Evolutionary conservation across 2,329 filamentous ascomycete genomes (phyloP), one percentile per base, ranked within the genome.

Genomic region (Beauveria bassiana): DNA sequence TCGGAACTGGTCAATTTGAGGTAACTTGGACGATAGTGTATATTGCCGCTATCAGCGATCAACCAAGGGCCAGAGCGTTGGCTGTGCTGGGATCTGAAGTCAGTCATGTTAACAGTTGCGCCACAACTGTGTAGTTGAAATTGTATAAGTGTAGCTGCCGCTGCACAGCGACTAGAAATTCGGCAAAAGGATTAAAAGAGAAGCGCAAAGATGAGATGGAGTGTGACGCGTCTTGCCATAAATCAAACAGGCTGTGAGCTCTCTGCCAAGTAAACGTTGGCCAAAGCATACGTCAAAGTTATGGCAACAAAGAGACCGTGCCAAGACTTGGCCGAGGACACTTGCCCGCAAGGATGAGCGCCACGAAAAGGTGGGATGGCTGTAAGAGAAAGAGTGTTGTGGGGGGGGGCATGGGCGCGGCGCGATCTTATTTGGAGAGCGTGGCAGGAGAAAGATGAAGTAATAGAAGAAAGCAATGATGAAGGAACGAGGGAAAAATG

Each of bases 1-100:
- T 42, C 45, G 45, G 40, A 38, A 20, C 61, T 58, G 57, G 49
- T 34, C 55, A 54, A 28, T 57, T 50, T 47, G 28, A 65, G 62
- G 24, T 62, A 64, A 60, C 58, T 59, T 31, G 68, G 67, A 22
- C 70, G 70, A 54, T 73, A 72, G 55, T 66, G 70, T 64, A 73
- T 66, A 63, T 70, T 70, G 56, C 66, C 67, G 49, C 64, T 59
- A 53, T 66, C 65, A 26, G 68, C 57, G 26, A 65, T 63, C 49
- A 67, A 59, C 69, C 68, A 70, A 52, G 56, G 56, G 22, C 46
- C 56, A 22, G 58, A 20, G 18, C 28, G 50, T 43, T 47, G 50
- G 16, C 42, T 6, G n/a, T 26, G 5, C 47, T 28, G 42, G 22
- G 12, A n/a, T 9, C 57, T 60, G 26, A 14, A 16, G n/a, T 24